Evolutionary conservation across 2,329 filamentous ascomycete species (phyloP), one percentile per base, ranked within the genome.

Genomic region (Fonsecaea multimorphosa): DNA sequence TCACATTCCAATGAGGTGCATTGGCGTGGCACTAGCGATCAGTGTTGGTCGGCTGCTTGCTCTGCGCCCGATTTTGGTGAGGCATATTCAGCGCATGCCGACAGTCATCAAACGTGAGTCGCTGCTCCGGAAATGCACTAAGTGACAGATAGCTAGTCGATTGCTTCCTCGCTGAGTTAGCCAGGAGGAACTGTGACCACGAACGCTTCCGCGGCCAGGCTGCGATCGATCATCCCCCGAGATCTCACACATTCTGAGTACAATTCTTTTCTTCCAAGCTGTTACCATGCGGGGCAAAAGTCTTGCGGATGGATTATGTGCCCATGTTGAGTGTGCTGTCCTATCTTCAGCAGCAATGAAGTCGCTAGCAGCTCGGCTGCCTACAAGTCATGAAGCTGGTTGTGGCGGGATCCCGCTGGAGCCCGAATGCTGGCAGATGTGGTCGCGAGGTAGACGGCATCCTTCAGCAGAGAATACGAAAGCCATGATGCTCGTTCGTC

Each of bases 11-110:
- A 55, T 53, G 49, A 22, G 58, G 36, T 63, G 61, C 55, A 52
- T 63, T 63, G 61, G 61, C 46, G 61, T 38, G n/a, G 34, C 40
- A 27, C 58, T 63, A 63, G 61, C 38, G 61, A 54, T 52, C 22
- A 31, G 44, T 29, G 54, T 58, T 56, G 29, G 58, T 19, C 54
- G 24, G 38, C 53, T 24, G 51, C 9, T 24, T 52, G 27, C 31
- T 31, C 29, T 60, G 31, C 49, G 52, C 49, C 52, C 44, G 53
- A 38, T 36, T 32, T 34, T 40, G 51, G 53, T 22, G 61, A 58
- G 32, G 51, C 24, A 54, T 54, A 31, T 54, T 31, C 27, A 32
- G 49, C 14, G 16, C n/a, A 9, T 3, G 40, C 6, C 40, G 40
- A 16, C 44, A 49, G 44, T 49, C 44, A n/a, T 24, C 19, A 4